phyloP scores from a whole-genome alignment of 2,329 filamentous ascomycete genomes.

The Neopestalotiopsis clavispora region DNA sequence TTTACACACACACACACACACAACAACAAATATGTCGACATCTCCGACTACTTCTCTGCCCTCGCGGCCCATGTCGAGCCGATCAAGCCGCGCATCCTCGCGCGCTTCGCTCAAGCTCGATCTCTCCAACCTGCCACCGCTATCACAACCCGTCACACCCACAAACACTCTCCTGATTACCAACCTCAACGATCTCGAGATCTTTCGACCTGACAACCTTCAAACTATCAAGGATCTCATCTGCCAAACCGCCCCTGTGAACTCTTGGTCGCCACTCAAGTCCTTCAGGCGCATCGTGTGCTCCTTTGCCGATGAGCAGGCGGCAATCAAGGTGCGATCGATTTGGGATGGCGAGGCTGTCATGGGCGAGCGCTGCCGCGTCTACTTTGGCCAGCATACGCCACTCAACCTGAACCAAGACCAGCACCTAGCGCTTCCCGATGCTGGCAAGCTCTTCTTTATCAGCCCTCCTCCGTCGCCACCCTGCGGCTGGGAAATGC shows the following conservation, averaged over 20 bases:
- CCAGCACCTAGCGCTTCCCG: conserved; percentile 68
- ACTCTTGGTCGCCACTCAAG: conserved; percentile 80
- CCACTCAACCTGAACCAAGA: conserved; percentile 55
- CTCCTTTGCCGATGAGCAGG: conserved; percentile 73
- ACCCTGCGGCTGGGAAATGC: conserved; percentile 74
- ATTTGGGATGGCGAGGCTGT: conserved; percentile 77
- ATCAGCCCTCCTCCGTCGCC: conserved; percentile 72
- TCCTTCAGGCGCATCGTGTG: conserved; percentile 83
- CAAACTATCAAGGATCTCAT: conserved; percentile 76
- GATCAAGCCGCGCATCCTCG: conserved; percentile 43
- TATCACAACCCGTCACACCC: conserved; percentile 73
- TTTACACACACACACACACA: not conserved
- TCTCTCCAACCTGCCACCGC: conserved; percentile 72
- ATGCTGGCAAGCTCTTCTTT: conserved; percentile 75
- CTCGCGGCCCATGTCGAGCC: conserved; percentile 37
- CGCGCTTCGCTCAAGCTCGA: conserved; percentile 69
- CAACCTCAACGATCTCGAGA: conserved; percentile 73
- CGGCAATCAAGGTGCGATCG: conserved; percentile 72
- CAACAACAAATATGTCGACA: conserved; percentile 19
- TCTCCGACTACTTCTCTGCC: conserved; percentile 34
- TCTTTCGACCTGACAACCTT: conserved; percentile 77
- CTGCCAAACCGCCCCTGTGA: conserved; percentile 70
- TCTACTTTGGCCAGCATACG: conserved; percentile 72
- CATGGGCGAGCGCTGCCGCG: conserved; percentile 70
- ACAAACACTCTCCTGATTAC: conserved; percentile 87